A percentile compares a stretch with the other conserved stretches of the same genome.
Conservation (phyloP, 768 basidiomycete genomes). For the Leccinum boreale region DNA sequence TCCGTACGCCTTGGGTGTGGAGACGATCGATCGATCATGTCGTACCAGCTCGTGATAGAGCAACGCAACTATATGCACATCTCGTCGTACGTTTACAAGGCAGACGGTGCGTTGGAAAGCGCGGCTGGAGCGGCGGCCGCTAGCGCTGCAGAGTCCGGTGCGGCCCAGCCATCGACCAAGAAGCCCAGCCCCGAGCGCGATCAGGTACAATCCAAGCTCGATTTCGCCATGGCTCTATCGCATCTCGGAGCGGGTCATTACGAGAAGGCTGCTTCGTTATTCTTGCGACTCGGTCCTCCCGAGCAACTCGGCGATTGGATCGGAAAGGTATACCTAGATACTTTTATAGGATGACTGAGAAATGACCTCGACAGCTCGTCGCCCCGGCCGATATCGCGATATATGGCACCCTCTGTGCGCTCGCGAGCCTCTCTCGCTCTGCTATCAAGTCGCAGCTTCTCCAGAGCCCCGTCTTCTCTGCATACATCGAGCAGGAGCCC, state of each 20-base stretch:
- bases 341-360: background rate
- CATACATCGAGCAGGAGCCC: conserved; percentile 82
- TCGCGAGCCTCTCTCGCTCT: conserved; percentile 70
- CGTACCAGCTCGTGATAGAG: conserved; percentile 71
- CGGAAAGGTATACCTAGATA: conserved; percentile 44
- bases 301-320: conserved; percentile 77
- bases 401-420: conserved; percentile 79
- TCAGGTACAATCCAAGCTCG: conserved; percentile 72
- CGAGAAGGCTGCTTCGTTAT: conserved; percentile 74
- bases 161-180: conserved; percentile 29
- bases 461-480: conserved; percentile 66
- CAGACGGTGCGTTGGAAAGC: conserved; percentile 86
- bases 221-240: conserved; percentile 76
- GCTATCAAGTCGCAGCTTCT: conserved; percentile 66
- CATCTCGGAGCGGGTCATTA: conserved; percentile 69
- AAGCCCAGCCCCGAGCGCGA: conserved; percentile 56
- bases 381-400: conserved; percentile 83
- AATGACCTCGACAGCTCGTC: conserved; percentile 45
- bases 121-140: conserved; percentile 35
- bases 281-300: conserved; percentile 63
- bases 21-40: background rate
- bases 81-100: conserved; percentile 92
- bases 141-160: conserved; percentile 23
- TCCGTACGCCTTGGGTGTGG: conserved; percentile 31
- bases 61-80: conserved; percentile 84